Evolutionary conservation across 1,139 yeast genomes (phyloP), one percentile per base, ranked within the genome.

Genomic region (Blastobotrys illinoisensis): DNA sequence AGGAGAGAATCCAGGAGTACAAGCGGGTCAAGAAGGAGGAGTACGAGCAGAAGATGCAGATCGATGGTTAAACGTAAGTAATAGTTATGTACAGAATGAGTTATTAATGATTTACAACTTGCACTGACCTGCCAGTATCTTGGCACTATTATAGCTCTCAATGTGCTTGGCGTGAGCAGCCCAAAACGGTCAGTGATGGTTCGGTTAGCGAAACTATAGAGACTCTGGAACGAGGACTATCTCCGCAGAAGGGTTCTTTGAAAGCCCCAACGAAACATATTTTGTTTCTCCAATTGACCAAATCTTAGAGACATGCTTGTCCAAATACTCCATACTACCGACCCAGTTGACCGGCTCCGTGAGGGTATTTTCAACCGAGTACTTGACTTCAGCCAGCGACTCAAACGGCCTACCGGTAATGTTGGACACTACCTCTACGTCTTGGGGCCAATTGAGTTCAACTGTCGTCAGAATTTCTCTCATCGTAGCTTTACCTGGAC

Each of bases 1-100:
- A 78, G 66, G 67, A 70, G 46, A 80, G 78, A 66, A 91, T 91
- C 54, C 74, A 73, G 52, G 81, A 75, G 44, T 90, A 84, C 69
- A 84, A 79, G 56, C 46, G 46, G 49, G 56, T 56, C 47, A 57
- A 55, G 50, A 52, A 62, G 44, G 58, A 54, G 28, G 60, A 53
- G 49, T 56, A 47, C 48, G 28, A 23, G 7, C 36, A 36, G 7
- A 46, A 32, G 47, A 53, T 21, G 46, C 24, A 46, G 28, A 19
- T 20, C 7, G 18, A 28, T 46, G 26, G 28, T n/a, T 44, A 50
- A n/a, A 36, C 3, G 16, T n/a, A 18, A 6, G 36, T 3, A 48
- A 14, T 14, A 14, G 5, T 9, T 14, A 24, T 26, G 32, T 26
- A 16, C 14, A 40, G 45, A 26, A 19, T 11, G 18, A 14, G 32